Evolutionary conservation across 768 basidiomycete species (phyloP).

Genomic region (Rhizopogon vinicolor): DNA sequence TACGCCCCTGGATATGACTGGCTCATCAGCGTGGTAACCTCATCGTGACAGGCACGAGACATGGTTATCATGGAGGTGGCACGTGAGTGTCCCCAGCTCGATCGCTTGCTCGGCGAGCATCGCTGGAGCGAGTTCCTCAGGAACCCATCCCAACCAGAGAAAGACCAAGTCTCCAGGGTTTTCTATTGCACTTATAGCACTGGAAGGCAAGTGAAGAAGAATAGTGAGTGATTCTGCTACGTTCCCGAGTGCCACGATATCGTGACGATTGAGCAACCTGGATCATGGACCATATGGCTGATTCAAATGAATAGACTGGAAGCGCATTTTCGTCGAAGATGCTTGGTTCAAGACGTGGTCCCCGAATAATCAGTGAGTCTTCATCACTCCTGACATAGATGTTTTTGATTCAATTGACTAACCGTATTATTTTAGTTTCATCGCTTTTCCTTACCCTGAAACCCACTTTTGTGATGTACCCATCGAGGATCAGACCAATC

Average conservation of each 20-base stretch:
- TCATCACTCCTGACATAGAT: not conserved
- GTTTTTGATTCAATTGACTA: not conserved
- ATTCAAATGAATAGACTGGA: slow-evolving; percentile 36
- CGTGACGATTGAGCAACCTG: not conserved
- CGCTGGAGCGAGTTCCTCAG: slow-evolving; percentile 36
- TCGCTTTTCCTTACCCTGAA: slow-evolving; percentile 36
- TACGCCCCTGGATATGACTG: not conserved
- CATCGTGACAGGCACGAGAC: slow-evolving; percentile 30
- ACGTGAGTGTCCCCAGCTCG: slow-evolving; percentile 25
- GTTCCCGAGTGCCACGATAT: no score
- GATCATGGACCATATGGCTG: not conserved
- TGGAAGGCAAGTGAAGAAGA: slow-evolving; percentile 39
- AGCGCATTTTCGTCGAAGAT: slow-evolving; percentile 38
- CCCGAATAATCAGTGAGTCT: slow-evolving; percentile 19
- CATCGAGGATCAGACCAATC: slow-evolving; percentile 32
- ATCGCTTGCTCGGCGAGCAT: slow-evolving; percentile 38
- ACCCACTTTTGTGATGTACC: slow-evolving; percentile 36
- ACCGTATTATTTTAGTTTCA: slow-evolving; percentile 15
- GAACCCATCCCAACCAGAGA: slow-evolving; percentile 26
- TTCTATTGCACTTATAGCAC: slow-evolving; percentile 37
- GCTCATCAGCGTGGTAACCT: not conserved
- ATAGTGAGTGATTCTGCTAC: slow-evolving; percentile 26
- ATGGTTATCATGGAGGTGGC: slow-evolving; percentile 42
- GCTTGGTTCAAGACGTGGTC: slow-evolving; percentile 34
- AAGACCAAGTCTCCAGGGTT: slow-evolving; percentile 23